These are phyloP conservation scores for Delitschia confertaspora DNA, from an alignment of 495 filamentous ascomycete genomes.

Conservation along the genomic window DNA sequence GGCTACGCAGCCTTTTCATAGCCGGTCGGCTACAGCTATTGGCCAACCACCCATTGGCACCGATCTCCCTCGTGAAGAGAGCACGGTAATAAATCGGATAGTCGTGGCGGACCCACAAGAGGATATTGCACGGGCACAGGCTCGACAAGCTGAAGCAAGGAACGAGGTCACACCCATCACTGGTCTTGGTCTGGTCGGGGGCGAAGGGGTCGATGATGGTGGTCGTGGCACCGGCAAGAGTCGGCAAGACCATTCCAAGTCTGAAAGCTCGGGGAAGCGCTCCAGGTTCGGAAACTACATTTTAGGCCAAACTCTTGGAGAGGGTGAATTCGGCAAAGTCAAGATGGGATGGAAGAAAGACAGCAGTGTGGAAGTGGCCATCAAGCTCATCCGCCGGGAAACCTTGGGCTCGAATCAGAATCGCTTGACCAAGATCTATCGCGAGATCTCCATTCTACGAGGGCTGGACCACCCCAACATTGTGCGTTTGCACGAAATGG, in stretches of 20 bases:
- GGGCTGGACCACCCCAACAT: conserved; percentile 92
- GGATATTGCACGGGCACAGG: conserved; percentile 67
- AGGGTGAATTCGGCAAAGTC: conserved; percentile 98
- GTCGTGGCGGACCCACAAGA: conserved; percentile 70
- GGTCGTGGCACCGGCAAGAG: conserved; percentile 54
- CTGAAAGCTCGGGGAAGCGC: conserved; percentile 54
- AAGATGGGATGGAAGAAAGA: conserved; percentile 99
- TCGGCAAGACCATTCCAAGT: conserved; percentile 65
- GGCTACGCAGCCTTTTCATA: conserved; percentile 32
- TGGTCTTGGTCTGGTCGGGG: conserved; percentile 47
- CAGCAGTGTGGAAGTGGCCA: conserved; percentile 87
- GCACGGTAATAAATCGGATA: conserved; percentile 67
- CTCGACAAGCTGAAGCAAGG: conserved; percentile 57
- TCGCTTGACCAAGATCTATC: conserved; percentile 90
- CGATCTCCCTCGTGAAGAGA: conserved; percentile 52
- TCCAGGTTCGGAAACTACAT: conserved; percentile 91
- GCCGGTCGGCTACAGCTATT: conserved; percentile 39
- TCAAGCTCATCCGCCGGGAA: conserved; percentile 94
- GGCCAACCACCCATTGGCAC: conserved; percentile 35
- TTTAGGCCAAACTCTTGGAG: conserved; percentile 90
- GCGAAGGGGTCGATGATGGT: conserved; percentile 53
- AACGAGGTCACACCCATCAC: conserved; percentile 45
- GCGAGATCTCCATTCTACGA: conserved; percentile 84
- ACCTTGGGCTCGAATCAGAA: conserved; percentile 76
- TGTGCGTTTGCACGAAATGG: conserved; percentile 95